These are phyloP conservation scores for Tympanopsis confertula DNA, from an alignment of 2,329 filamentous ascomycete genomes.

Conservation along the genomic window DNA sequence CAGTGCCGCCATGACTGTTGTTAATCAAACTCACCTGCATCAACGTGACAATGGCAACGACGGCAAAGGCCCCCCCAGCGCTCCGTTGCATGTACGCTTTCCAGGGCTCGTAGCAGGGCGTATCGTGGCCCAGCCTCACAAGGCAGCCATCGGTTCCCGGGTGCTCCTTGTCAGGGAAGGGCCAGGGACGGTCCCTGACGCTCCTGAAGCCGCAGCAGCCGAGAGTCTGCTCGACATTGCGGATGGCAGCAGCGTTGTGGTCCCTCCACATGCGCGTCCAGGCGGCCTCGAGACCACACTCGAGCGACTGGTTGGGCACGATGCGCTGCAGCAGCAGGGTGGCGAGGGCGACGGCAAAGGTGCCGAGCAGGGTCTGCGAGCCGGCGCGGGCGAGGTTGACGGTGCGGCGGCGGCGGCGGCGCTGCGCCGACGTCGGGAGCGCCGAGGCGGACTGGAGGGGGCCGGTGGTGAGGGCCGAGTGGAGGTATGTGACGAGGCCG, in stretches of 20 bases:
- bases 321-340: slow-evolving; percentile 26
- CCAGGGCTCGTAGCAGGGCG: slow-evolving; percentile 43
- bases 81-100: slow-evolving; percentile 36
- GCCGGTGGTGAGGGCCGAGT: neutral
- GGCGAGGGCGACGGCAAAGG: slow-evolving; percentile 29
- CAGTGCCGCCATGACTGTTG: no score
- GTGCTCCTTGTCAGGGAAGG: slow-evolving; percentile 32
- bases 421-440: no score
- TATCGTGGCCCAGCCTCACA: slow-evolving; percentile 28
- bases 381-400: slow-evolving; percentile 15
- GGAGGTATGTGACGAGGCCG: no score
- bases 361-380: slow-evolving; percentile 27
- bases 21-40: slow-evolving; percentile 42
- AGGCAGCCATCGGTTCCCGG: slow-evolving; percentile 25
- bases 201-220: slow-evolving; percentile 55
- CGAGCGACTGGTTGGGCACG: slow-evolving; percentile 16
- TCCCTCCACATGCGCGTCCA: slow-evolving; percentile 42
- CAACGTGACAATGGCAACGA: slow-evolving; percentile 38
- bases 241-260: slow-evolving; percentile 38
- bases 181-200: slow-evolving; percentile 48
- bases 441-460: no score
- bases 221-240: slow-evolving; percentile 52
- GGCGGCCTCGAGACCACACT: slow-evolving; percentile 41
- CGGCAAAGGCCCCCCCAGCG: slow-evolving; percentile 40
- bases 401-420: slow-evolving; percentile 6